Percentiles rank a stretch among this genome's conserved stretches.
Conservation (phyloP, 768 basidiomycete species). For the Naematelia encephala region DNA sequence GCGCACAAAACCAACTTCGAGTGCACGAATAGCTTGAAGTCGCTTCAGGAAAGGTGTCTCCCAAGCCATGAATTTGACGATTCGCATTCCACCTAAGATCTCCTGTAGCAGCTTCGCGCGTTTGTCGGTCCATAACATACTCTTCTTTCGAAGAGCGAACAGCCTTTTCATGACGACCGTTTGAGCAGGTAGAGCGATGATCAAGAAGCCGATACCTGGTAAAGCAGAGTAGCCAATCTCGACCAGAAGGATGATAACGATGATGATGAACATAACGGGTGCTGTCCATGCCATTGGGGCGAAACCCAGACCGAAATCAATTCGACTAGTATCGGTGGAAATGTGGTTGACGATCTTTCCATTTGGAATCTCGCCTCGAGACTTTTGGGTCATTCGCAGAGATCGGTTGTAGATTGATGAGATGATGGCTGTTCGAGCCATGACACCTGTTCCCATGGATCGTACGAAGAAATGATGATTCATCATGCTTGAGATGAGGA, state of each 20-base stretch:
- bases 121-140: slow-evolving; percentile 85
- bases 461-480: slow-evolving; percentile 83
- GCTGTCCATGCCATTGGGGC: slow-evolving; percentile 61
- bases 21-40: slow-evolving; percentile 65
- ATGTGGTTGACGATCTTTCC: slow-evolving; percentile 92
- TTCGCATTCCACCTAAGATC: slow-evolving; percentile 79
- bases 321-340: slow-evolving; percentile 59
- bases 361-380: slow-evolving; percentile 74
- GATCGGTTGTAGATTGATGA: slow-evolving; percentile 74
- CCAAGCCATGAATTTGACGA: slow-evolving; percentile 92
- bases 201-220: slow-evolving; percentile 42
- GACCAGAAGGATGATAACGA: slow-evolving; percentile 63
- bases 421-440: slow-evolving; percentile 78
- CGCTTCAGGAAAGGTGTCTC: slow-evolving; percentile 73
- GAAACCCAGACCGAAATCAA: slow-evolving; percentile 71
- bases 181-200: slow-evolving; percentile 63
- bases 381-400: slow-evolving; percentile 69
- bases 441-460: slow-evolving; percentile 68
- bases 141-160: slow-evolving; percentile 65
- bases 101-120: slow-evolving; percentile 86
- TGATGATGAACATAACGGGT: slow-evolving; percentile 25
- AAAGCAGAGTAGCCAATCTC: slow-evolving; percentile 53
- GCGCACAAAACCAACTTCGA: slow-evolving; percentile 65
- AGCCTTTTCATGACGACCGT: slow-evolving; percentile 68
- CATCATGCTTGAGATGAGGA: slow-evolving; percentile 64